Evolutionary conservation across 371 early-diverging fungal genomes (phyloP).

Genomic region (Haplosporangium sp.): DNA sequence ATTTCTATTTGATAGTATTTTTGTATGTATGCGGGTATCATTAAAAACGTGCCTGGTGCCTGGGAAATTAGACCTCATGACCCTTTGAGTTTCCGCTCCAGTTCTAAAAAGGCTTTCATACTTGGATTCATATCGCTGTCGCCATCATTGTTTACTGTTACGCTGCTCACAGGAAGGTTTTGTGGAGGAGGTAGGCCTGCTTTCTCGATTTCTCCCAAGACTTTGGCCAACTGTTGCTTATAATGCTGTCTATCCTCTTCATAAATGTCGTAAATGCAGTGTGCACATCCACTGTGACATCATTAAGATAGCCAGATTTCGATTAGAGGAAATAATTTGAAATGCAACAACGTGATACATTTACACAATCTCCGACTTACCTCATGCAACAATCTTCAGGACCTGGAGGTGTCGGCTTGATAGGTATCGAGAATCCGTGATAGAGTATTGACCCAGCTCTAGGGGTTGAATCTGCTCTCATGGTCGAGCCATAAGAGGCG

Average conservation of each 20-base stretch:
- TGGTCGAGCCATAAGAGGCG: slow-evolving; percentile 13
- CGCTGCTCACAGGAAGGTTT: not conserved
- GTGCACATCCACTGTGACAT: slow-evolving; percentile 45
- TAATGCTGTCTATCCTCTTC: slow-evolving; percentile 52
- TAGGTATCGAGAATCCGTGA: slow-evolving; percentile 43
- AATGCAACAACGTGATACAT: not conserved
- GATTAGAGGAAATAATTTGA: not conserved
- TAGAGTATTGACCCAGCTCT: slow-evolving; percentile 15
- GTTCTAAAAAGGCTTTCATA: slow-evolving; percentile 52
- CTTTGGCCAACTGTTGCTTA: slow-evolving; percentile 22
- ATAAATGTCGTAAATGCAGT: slow-evolving; percentile 50
- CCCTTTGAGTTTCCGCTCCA: slow-evolving; percentile 44
- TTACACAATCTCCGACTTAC: slow-evolving; percentile 10
- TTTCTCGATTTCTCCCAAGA: slow-evolving; percentile 25
- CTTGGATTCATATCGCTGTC: slow-evolving; percentile 49
- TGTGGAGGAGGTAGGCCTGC: slow-evolving; percentile 52
- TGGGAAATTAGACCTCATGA: slow-evolving; percentile 19
- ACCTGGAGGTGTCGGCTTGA: slow-evolving; percentile 52
- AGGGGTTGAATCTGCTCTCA: slow-evolving; percentile 21
- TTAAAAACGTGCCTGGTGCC: not conserved
- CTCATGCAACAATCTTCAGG: slow-evolving; percentile 56
- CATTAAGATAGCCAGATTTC: not conserved
- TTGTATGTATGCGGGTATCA: not conserved
- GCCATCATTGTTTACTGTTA: slow-evolving; percentile 4
- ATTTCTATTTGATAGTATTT: not conserved